These are phyloP conservation scores for Scedosporium apiospermum DNA, from an alignment of 2,329 filamentous ascomycete genomes.

Conservation along the genomic window DNA sequence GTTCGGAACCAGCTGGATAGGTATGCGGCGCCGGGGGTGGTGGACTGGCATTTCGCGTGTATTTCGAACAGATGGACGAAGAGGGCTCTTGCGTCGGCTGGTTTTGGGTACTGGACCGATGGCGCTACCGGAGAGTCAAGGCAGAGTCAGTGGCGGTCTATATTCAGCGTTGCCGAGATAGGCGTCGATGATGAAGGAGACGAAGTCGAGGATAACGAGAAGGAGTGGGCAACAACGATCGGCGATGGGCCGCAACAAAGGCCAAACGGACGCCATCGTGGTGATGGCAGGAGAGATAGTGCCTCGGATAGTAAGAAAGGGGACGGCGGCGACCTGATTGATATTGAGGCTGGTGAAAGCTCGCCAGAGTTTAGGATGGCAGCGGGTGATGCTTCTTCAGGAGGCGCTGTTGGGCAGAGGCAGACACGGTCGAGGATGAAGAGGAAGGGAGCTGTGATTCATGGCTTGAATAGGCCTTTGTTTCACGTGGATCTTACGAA, in stretches of 20 bases:
- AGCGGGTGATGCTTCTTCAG: too few relatives aligned
- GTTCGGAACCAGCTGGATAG: conserved; percentile 88
- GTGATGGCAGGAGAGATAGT: too few relatives aligned
- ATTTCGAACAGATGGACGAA: conserved; percentile 95
- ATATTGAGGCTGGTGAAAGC: too few relatives aligned
- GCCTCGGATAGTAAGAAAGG: too few relatives aligned
- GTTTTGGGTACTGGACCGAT: conserved; percentile 57
- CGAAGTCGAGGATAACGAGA: conserved; percentile 52
- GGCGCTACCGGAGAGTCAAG: conserved; percentile 28
- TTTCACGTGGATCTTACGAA: conserved; percentile 92
- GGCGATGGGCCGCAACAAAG: not conserved
- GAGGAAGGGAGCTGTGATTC: conserved; percentile 43
- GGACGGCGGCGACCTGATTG: too few relatives aligned
- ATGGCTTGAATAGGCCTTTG: conserved; percentile 79
- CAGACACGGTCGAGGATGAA: conserved; percentile 56
- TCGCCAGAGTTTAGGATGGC: too few relatives aligned
- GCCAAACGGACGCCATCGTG: not conserved
- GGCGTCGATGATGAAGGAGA: conserved; percentile 59
- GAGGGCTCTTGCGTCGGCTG: conserved; percentile 74
- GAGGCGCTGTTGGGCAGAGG: conserved; percentile 16
- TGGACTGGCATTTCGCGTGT: conserved; percentile 94
- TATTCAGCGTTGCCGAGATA: conserved; percentile 87
- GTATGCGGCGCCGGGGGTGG: conserved; percentile 68
- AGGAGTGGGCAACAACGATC: not conserved
- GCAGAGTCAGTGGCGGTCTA: conserved; percentile 76